phyloP scores from a whole-genome alignment of 495 filamentous ascomycete genomes.

The Trichocladium uniseriatum region DNA sequence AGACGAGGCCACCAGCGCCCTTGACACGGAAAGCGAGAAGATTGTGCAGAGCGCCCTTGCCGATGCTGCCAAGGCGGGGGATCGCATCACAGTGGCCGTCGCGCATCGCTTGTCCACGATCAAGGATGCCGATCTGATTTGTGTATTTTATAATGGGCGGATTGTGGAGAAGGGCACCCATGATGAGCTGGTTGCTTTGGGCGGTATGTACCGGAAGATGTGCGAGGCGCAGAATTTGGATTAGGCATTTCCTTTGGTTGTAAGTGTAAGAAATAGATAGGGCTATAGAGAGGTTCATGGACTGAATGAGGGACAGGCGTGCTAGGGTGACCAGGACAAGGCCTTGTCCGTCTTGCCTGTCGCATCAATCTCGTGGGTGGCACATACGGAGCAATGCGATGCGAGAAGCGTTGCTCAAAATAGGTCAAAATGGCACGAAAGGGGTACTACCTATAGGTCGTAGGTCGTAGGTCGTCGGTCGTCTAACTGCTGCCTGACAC shows the following conservation, averaged over 20 bases:
- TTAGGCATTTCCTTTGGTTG: conserved; percentile 1
- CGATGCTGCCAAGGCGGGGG: conserved; percentile 41
- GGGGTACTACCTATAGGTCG: too few species aligned
- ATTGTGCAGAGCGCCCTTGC: conserved; percentile 61
- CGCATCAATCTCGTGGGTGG: too few species aligned
- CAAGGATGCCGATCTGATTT: conserved; percentile 45
- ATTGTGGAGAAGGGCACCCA: conserved; percentile 45
- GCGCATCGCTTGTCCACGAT: conserved; percentile 52
- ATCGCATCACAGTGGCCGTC: conserved; percentile 60
- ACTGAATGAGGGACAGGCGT: too few species aligned
- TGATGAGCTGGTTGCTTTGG: conserved; percentile 32
- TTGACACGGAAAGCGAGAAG: conserved; percentile 67
- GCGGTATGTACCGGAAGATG: conserved; percentile 38
- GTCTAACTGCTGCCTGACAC: too few species aligned
- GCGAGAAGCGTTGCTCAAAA: too few species aligned
- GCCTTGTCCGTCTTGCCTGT: too few species aligned
- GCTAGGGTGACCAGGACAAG: too few species aligned
- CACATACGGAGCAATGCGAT: too few species aligned
- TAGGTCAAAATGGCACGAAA: too few species aligned
- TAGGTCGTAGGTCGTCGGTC: too few species aligned
- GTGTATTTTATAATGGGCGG: conserved; percentile 38
- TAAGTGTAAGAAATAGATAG: too few species aligned
- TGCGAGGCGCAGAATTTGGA: conserved; percentile 25
- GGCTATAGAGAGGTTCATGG: too few species aligned
- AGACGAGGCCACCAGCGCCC: conserved; percentile 66